Base-by-base conservation (phyloP, 2,329 filamentous ascomycete genomes). In the Exophiala dermatitidis region DNA sequence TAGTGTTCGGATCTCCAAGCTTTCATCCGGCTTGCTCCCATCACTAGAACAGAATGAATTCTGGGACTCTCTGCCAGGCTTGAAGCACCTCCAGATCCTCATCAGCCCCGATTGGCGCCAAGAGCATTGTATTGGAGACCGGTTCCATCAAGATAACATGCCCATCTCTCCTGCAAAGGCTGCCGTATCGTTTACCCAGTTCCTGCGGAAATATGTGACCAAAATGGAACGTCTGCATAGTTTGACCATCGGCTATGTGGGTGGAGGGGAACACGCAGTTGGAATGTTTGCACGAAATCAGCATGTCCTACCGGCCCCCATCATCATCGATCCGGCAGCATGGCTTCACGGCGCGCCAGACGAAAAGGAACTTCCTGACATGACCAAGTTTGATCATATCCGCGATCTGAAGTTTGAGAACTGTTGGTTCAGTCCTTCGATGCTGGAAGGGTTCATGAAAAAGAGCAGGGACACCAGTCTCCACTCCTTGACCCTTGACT, bases 31-130 rank as follows among this genome's bases (percentile, higher is more conserved):
- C 12, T 78, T 85, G 54, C 62, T 88, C 5, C 67, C 72, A 2
- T 72, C 77, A 10, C 68, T 88, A 12, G 74, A 75, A 53, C 75
- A 79, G 2, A 59, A 73, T 2, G 77, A 81, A 48, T 82, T 88
- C 59, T 88, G 84, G 84, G 64, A 74, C 31, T 72, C 76, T 29
- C 70, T 88, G 7, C 75, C 78, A 1, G 70, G 68, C 7, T 67
- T 88, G 3, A 67, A 68, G 37, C 75, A 75, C 32, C 71, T 87
- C 3, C 79, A 76, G 0, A 63, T 88, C 2, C 76, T 77, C 9
- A 75, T 86, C 6, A 79, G 84, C 58, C 81, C 84, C 0, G 82
- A 85, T 60, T 88, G 83, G 83, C 77, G 83, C 46, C 41, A 62
- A 29, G 72, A 74, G 10, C 71, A 86, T 32, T 67, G 69, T 34